Evolutionary conservation across 768 basidiomycete species (phyloP), one percentile per base, ranked within the genome.

Genomic region (Podaxis pistillaris): DNA sequence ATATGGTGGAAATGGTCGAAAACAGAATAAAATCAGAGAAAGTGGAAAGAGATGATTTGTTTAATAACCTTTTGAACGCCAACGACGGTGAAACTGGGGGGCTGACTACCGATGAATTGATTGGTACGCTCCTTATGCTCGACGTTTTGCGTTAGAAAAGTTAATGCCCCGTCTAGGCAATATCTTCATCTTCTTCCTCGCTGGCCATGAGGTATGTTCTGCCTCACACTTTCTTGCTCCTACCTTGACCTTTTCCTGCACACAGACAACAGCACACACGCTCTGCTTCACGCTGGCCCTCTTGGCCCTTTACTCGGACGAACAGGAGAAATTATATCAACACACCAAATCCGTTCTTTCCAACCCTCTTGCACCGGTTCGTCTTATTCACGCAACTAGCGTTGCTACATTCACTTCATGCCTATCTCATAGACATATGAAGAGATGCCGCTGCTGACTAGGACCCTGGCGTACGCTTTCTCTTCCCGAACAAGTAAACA

Each of bases 1-100:
- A 83, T 61, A 78, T 85, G 74, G 57, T 66, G 7, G 83, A 85
- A 68, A 85, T 85, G 83, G 80, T 85, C 47, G 63, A 73, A 38
- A 75, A 73, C 24, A 78, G 83, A 2, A 71, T 74, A 17, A 59
- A 40, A 1, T 70, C 74, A 0, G 70, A 68, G 59, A 77, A 78
- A 66, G 76, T 73, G 58, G 76, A 78, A 60, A 74, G 78, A 36
- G 65, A 80, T 47, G 85, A 86, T 67, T 70, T 86, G 4, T 80
- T 86, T 68, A 81, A 73, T 63, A 81, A 75, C 66, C 73, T 86
- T 33, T 68, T 86, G 17, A 78, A 75, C 55, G 81, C 81, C 7
- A 84, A 80, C 65, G 75, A 78, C 57, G 73, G 73, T 19, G 70
- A 64, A 5, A 66, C 64, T 55, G 67, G 67, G 30, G 73, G 71